These are phyloP conservation scores for Aspergillus chevalieri DNA, from an alignment of 2,329 filamentous ascomycete genomes.

Conservation along the genomic window DNA sequence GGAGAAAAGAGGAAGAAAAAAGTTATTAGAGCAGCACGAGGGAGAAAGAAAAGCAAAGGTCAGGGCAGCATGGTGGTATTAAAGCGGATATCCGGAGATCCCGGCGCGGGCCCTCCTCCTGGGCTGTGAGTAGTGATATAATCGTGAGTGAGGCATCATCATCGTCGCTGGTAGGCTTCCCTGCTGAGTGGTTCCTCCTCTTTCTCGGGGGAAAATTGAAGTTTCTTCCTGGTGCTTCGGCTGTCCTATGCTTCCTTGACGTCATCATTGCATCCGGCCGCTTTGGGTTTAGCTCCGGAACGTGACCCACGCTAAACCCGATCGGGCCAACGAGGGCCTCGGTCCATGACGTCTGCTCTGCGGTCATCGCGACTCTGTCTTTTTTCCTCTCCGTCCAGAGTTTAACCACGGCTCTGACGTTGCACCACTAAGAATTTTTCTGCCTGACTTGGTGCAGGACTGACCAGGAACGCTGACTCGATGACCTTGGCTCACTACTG, in stretches of 20 bases:
- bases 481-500: background rate
- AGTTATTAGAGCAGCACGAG: background rate
- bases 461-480: background rate
- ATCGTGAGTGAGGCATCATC: constrained; percentile 17
- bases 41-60: constrained; percentile 2
- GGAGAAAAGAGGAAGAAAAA: background rate
- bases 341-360: constrained; percentile 24
- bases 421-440: constrained; percentile 21
- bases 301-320: constrained; percentile 10
- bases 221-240: background rate
- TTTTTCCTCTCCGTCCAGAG: background rate
- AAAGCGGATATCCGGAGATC: constrained; percentile 15
- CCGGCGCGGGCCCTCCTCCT: constrained; percentile 10
- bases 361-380: background rate
- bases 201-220: background rate
- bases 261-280: constrained; percentile 24
- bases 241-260: constrained; percentile 17
- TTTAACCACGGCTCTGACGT: constrained; percentile 14
- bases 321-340: constrained; percentile 9
- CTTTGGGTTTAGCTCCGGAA: constrained; percentile 16
- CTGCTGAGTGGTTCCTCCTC: background rate
- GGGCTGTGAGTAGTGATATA: constrained; percentile 18
- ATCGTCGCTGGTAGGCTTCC: background rate
- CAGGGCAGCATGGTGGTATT: constrained; percentile 8
- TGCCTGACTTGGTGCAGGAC: constrained; percentile 5